Evolutionary conservation across 2,329 filamentous ascomycete species (phyloP), one percentile per base, ranked within the genome.

Genomic region (Escovopsis sp.): DNA sequence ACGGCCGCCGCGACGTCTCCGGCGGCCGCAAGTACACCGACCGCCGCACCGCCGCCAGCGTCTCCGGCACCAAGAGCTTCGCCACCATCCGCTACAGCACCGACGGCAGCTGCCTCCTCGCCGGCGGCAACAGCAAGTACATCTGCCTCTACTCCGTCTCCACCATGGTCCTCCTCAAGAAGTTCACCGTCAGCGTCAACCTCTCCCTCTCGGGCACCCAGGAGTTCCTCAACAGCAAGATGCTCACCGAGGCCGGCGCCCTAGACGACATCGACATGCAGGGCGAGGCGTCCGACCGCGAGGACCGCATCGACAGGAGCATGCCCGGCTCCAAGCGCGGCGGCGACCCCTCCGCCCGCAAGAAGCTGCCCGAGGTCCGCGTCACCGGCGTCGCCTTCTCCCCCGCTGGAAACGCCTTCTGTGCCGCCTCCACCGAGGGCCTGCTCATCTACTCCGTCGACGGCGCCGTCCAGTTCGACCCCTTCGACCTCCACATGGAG

Each of bases 141-240:
- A 94, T 98, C 35, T 96, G 90, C 53, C 59, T 98, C 39, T 98
- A 98, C 60, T 88, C 92, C n/a, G 84, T 93, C 23, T 76, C 77
- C 39, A 93, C 88, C 1, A 86, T 90, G 55, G 85, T 90, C 1
- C 63, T 98, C 10, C 65, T 96, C 37, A 94, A 92, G 56, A 94
- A 94, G 53, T 98, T 81, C 52, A 94, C 88, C 2, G 87, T 96
- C 49, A 93, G 84, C 47, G 74, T 94, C 50, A 98, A 98, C 56
- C 66, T 94, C n/a, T 93, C 87, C 2, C 65, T 98, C 3, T 87
- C 93, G 15, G 90, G 90, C 32, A 98, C 90, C 1, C 88, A 96
- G 52, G 90, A 98, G 55, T 94, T 93, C 57, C 70, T 98, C 44
- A 96, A 94, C 67, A 94, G 85, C 62, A 84, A 79, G 49, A 67